Base-by-base conservation (phyloP, 164 flowering plant species). In the Sextonia rubra region DNA sequence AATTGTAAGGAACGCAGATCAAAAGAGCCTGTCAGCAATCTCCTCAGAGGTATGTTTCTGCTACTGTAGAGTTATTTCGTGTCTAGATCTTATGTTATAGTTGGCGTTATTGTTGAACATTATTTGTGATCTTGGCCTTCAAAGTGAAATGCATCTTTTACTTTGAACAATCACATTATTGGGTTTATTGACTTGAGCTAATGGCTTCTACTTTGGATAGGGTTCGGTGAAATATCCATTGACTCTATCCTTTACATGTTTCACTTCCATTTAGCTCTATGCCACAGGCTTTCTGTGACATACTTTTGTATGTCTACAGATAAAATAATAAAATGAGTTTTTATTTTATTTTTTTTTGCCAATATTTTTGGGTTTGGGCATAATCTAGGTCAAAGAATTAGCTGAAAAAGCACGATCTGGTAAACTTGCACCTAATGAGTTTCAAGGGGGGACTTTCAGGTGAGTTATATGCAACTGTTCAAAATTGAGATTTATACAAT, bases 391-490 rank as follows among this genome's bases (percentile, higher is more conserved):
- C 66, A 96, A 96, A 80, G 95, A 90, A 76, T 86, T 96, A 44
- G 99, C 97, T 76, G 97, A 86, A 75, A 96, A 90, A 82, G 99
- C 98, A 64, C 82, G 99, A 72, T 55, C 89, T 14, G 97, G 97
- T 69, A 91, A 91, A 79, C 97, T 96, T 69, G 75, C 84, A 15
- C 99, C 99, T 60, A 64, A 85, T 72, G 93, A 96, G 77, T 96
- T 91, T 81, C 98, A 89, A 83, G 99, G 99, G 70, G 99, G 99
- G 70, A 87, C 94, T 76, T 96, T 96, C 86, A 96, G 99, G 99
- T 90, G 66, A 75, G 49, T 73, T 30, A 60, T 12, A 32, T 37
- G 30, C 18, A 62, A 11, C 62, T 17, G 23, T 47, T 47, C 49
- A 47, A 12, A 47, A 47, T 47, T 47, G 49, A 47, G 49, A 12